Base-by-base conservation (phyloP, 2,329 filamentous ascomycete species). In the Davidsoniella eucalypti region DNA sequence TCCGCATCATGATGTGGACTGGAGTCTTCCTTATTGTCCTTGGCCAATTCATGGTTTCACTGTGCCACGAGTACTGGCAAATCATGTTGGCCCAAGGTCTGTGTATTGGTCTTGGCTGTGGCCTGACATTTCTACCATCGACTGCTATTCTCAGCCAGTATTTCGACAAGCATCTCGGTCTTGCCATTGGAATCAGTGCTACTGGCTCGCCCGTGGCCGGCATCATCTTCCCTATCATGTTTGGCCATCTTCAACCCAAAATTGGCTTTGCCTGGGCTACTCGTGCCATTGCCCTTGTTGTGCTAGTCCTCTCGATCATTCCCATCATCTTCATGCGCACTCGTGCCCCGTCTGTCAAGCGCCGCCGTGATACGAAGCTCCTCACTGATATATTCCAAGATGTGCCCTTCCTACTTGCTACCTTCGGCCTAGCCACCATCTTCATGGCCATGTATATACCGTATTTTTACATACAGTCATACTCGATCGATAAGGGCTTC, bases 191-290 rank as follows among this genome's bases (percentile, higher is more conserved):
- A 38, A 55, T 64, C 41, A 53, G 58, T 21, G 57, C 61, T 0
- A 59, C 61, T 7, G 66, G 65, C 2, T 64, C 61, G 1, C 63
- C 62, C 12, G 50, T 68, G 14, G 64, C 61, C 49, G 69, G 70
- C 9, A 65, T 71, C 44, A 43, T 60, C 18, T 60, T 60, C 46
- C 59, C 54, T n/a, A 56, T 66, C 46, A 61, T 65, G 47, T 65
- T 69, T 46, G 59, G 59, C 10, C 63, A 61, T 55, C 62, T 73
- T 3, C 66, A 71, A 55, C 62, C 64, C n/a, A 58, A 58, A 16
- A 65, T 79, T 49, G 75, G 75, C 26, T 80, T 79, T 59, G 62
- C 63, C 43, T 77, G 72, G 73, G 65, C 72, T 5, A 66, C 64
- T 4, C 62, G 69, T 6, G 59, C 67, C 33, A 63, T 72, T 16